phyloP scores from a whole-genome alignment of 352 stramenopile species.

The Globisporangium paddicum region DNA sequence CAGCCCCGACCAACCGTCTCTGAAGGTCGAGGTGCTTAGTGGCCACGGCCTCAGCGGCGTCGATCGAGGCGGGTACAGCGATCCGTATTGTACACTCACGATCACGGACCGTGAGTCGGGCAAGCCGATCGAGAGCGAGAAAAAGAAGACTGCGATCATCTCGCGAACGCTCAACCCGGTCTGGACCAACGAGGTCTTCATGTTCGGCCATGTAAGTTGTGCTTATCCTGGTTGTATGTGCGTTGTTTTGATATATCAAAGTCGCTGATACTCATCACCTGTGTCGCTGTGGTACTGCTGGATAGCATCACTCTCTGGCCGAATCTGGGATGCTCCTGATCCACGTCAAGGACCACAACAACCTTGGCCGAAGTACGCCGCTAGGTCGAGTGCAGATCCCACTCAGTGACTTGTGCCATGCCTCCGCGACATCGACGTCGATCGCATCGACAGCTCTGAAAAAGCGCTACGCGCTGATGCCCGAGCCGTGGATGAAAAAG shows the following conservation, averaged over 20 bases:
- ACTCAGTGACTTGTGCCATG: slow-evolving; percentile 49
- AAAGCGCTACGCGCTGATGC: slow-evolving; percentile 52
- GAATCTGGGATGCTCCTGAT: slow-evolving; percentile 47
- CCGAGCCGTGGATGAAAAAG: slow-evolving; percentile 76
- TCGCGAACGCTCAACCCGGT: slow-evolving; percentile 67
- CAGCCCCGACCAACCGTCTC: slow-evolving; percentile 22
- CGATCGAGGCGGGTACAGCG: slow-evolving; percentile 64
- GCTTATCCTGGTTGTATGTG: neutral
- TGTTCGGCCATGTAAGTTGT: slow-evolving; percentile 52
- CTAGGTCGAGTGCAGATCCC: slow-evolving; percentile 65
- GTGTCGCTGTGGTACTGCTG: too few species aligned
- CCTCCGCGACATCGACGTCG: slow-evolving; percentile 45
- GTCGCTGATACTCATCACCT: neutral
- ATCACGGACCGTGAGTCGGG: slow-evolving; percentile 42
- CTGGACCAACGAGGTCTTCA: slow-evolving; percentile 58
- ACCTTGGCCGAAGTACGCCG: slow-evolving; percentile 51
- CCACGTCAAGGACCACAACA: slow-evolving; percentile 78
- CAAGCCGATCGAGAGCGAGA: slow-evolving; percentile 52
- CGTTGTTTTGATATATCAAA: neutral
- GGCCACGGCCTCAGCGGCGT: slow-evolving; percentile 52
- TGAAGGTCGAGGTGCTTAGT: slow-evolving; percentile 57
- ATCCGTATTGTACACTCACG: slow-evolving; percentile 68
- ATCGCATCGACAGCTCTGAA: slow-evolving; percentile 41
- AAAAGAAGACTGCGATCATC: slow-evolving; percentile 67
- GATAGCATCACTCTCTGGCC: slow-evolving; percentile 39